Conservation (phyloP, 2,329 filamentous ascomycete species). For the Teratosphaeria nubilosa region DNA sequence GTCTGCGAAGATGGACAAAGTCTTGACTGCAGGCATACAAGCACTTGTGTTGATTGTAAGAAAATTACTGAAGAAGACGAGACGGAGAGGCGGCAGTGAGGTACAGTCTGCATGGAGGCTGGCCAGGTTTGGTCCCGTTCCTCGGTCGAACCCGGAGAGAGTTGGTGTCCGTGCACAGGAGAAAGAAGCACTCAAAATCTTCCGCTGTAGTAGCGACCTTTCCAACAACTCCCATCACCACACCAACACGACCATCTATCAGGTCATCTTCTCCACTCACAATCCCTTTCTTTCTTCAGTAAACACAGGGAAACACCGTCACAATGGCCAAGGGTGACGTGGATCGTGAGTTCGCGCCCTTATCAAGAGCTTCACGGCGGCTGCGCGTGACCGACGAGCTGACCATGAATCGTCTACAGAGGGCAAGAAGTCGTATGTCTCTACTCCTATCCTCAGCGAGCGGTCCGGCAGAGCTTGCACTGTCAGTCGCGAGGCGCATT, state of each 20-base stretch:
- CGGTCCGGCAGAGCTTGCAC: background rate
- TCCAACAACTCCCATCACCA: background rate
- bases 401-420: slow-evolving; percentile 2
- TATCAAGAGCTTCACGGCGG: slow-evolving; percentile 2
- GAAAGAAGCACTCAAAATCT: background rate
- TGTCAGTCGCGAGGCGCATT: background rate
- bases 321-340: slow-evolving; percentile 18
- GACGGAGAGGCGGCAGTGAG: background rate
- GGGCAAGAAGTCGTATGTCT: background rate
- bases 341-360: slow-evolving; percentile 4
- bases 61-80: background rate
- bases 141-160: background rate
- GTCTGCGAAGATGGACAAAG: background rate
- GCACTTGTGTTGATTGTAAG: background rate
- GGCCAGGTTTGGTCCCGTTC: background rate
- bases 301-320: slow-evolving; percentile 10
- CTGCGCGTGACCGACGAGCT: background rate
- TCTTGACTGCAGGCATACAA: background rate
- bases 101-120: background rate
- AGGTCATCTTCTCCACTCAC: slow-evolving; percentile 10
- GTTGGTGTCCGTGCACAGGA: background rate
- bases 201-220: background rate
- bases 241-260: slow-evolving; percentile 3
- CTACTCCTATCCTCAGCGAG: background rate
- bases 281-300: slow-evolving; percentile 3